These are phyloP conservation scores for Chytriomyces hyalinus DNA, from an alignment of 192 early-diverging fungal species.

Conservation along the genomic window DNA sequence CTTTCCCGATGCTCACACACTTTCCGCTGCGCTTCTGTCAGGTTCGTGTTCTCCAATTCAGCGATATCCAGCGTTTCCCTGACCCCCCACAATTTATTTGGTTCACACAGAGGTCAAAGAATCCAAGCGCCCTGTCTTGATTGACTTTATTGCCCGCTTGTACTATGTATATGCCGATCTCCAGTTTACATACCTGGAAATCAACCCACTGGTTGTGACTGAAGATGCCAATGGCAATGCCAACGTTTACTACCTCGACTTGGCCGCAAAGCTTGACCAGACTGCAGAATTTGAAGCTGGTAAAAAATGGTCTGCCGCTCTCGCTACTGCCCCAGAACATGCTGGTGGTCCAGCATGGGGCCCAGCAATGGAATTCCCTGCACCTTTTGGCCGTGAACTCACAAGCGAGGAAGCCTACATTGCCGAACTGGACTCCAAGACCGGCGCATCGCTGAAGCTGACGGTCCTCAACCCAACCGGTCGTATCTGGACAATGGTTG, in stretches of 20 bases:
- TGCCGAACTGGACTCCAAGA: constrained; percentile 96
- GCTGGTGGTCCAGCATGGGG: constrained; percentile 66
- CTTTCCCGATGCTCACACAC: constrained; percentile 71
- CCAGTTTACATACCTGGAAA: constrained; percentile 99
- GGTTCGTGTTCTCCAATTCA: constrained; percentile 34
- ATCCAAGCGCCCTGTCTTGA: constrained; percentile 74
- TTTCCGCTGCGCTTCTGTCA: constrained; percentile 71
- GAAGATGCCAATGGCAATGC: constrained; percentile 59
- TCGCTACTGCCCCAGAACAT: constrained; percentile 18
- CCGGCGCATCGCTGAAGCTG: constrained; percentile 97
- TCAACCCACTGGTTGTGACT: constrained; percentile 97
- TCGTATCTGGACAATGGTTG: constrained; percentile 99
- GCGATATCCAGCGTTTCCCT: constrained; percentile 20
- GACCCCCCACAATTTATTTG: neutral
- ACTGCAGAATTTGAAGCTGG: constrained; percentile 96
- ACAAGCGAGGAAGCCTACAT: constrained; percentile 98
- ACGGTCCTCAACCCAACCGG: constrained; percentile 95
- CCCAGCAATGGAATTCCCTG: constrained; percentile 94
- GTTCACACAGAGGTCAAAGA: constrained; percentile 28
- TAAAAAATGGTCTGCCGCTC: constrained; percentile 92
- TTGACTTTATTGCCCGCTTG: constrained; percentile 90
- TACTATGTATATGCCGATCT: constrained; percentile 96
- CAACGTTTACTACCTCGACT: constrained; percentile 89
- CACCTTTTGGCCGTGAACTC: constrained; percentile 95
- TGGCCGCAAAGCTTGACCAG: constrained; percentile 98